phyloP scores from a whole-genome alignment of 306 rosid genomes.

The Quercus alba region DNA sequence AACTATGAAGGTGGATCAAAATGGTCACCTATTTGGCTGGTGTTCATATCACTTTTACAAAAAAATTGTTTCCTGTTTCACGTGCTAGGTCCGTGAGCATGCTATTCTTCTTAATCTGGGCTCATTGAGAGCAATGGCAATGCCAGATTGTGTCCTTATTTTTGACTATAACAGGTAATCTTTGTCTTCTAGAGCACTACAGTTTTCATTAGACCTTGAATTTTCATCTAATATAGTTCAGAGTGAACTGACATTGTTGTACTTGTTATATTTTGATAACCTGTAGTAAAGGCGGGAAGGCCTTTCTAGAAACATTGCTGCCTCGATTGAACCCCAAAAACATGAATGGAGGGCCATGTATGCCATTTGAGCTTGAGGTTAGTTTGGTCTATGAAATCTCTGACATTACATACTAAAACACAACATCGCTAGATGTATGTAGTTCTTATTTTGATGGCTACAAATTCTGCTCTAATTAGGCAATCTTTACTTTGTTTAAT shows the following conservation, averaged over 20 bases:
- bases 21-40: background rate
- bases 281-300: slow-evolving; percentile 87
- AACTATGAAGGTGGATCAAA: background rate
- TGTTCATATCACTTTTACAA: background rate
- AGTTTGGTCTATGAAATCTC: slow-evolving; percentile 25
- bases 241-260: slow-evolving; percentile 14
- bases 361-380: slow-evolving; percentile 99
- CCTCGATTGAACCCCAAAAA: slow-evolving; percentile 82
- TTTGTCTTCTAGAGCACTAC: slow-evolving; percentile 23
- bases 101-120: slow-evolving; percentile 95
- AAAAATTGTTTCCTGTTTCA: slow-evolving; percentile 19
- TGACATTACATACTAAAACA: slow-evolving; percentile 1
- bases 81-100: slow-evolving; percentile 80
- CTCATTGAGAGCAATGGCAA: slow-evolving; percentile 93
- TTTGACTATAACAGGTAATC: slow-evolving; percentile 80
- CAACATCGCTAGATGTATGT: slow-evolving; percentile 2
- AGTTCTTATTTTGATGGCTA: background rate
- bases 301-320: slow-evolving; percentile 77
- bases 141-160: slow-evolving; percentile 77
- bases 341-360: slow-evolving; percentile 76
- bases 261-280: slow-evolving; percentile 26
- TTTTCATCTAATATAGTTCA: slow-evolving; percentile 13
- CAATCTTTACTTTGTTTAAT: background rate
- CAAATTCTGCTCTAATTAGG: background rate
- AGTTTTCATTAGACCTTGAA: background rate